Evolutionary conservation across 192 early-diverging fungal species (phyloP).

Genomic region (Piromyces finnis): DNA sequence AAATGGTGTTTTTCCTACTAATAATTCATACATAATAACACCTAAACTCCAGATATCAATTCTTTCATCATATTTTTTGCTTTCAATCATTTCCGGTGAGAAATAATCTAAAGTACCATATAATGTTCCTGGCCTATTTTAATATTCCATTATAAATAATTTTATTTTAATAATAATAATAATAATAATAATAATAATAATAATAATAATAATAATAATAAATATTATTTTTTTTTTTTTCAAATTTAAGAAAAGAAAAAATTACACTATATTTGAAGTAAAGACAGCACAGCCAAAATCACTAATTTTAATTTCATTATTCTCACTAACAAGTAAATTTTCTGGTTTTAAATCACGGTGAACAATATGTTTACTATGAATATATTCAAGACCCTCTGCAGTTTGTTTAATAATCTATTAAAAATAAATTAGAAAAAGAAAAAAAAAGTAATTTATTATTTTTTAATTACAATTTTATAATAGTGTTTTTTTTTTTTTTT

Average conservation of each 20-base stretch:
- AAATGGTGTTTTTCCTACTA: not conserved
- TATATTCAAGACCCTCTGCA: constrained; percentile 63
- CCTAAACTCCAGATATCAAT: not conserved
- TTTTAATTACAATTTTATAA: too few relatives aligned
- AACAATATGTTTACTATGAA: constrained; percentile 66
- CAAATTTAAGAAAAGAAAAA: too few relatives aligned
- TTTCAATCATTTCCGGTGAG: not conserved
- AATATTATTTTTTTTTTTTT: too few relatives aligned
- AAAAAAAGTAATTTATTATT: too few relatives aligned
- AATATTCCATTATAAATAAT: too few relatives aligned
- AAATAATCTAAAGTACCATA: not conserved
- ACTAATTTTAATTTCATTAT: not conserved
- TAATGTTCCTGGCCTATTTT: not conserved
- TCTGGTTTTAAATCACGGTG: constrained; percentile 81
- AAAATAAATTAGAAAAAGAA: too few relatives aligned
- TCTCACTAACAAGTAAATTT: constrained; percentile 12
- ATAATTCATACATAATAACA: not conserved
- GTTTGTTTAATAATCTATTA: constrained; percentile 35
- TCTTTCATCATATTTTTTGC: not conserved
- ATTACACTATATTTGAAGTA: not conserved
- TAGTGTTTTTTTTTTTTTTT: too few relatives aligned
- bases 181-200: too few relatives aligned
- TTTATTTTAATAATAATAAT: too few relatives aligned
- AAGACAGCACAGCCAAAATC: not conserved
- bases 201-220: too few relatives aligned